Evolutionary conservation across 352 stramenopile genomes (phyloP).

Genomic region (Peronospora belbahrii): DNA sequence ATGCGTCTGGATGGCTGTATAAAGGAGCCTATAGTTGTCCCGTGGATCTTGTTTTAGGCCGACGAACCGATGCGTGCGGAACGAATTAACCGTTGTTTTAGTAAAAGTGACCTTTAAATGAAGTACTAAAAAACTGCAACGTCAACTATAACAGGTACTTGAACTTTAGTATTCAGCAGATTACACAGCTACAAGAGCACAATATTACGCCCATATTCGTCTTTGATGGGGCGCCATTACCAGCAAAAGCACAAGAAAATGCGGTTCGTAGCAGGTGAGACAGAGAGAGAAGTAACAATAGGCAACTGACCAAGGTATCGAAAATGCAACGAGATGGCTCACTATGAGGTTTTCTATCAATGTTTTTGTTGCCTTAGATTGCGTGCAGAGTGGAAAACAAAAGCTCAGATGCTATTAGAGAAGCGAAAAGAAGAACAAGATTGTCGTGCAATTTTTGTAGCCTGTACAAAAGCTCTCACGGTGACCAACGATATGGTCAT

Average conservation of each 20-base stretch:
- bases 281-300: background rate
- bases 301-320: too few species aligned
- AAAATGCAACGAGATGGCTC: too few species aligned
- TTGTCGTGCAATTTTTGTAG: slow-evolving; percentile 14
- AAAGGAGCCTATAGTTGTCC: slow-evolving; percentile 85
- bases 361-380: slow-evolving; percentile 18
- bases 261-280: slow-evolving; percentile 35
- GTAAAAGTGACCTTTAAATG: slow-evolving; percentile 3
- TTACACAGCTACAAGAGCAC: slow-evolving; percentile 82
- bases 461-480: slow-evolving; percentile 44
- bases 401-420: slow-evolving; percentile 27
- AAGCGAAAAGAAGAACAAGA: slow-evolving; percentile 17
- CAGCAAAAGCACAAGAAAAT: slow-evolving; percentile 77
- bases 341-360: background rate
- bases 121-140: slow-evolving; percentile 24
- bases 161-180: slow-evolving; percentile 80
- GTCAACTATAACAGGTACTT: slow-evolving; percentile 45
- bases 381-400: slow-evolving; percentile 34
- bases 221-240: slow-evolving; percentile 90
- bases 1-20: slow-evolving; percentile 83
- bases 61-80: slow-evolving; percentile 44
- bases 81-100: slow-evolving; percentile 27
- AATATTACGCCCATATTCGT: slow-evolving; percentile 86
- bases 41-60: slow-evolving; percentile 65
- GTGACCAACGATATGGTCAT: slow-evolving; percentile 76